Conservation (phyloP, 768 basidiomycete species). For the Mycena leptocephala region DNA sequence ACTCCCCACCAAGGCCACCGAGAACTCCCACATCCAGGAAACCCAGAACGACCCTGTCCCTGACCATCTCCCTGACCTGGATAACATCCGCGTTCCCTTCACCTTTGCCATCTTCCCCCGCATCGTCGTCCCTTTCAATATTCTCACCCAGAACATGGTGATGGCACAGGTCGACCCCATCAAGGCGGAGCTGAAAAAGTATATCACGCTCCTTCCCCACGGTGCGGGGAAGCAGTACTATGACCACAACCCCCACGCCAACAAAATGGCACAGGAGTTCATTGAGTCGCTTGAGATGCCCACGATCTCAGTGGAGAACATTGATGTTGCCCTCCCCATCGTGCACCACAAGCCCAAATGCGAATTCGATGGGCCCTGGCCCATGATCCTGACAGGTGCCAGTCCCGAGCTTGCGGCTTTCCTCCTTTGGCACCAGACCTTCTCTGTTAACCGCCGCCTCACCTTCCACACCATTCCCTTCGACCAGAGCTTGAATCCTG, state of each 20-base stretch:
- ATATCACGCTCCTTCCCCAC: not conserved
- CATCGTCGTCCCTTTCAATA: not conserved
- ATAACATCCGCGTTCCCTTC: not conserved
- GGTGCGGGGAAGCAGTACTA: not conserved
- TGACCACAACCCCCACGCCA: not conserved
- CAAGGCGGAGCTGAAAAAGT: not conserved
- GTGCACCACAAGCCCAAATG: not conserved
- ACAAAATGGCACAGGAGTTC: not conserved
- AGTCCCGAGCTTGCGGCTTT: not conserved
- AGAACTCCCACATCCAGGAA: not conserved
- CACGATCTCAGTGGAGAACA: too few species aligned
- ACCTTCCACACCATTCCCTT: not conserved
- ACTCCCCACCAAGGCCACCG: not conserved
- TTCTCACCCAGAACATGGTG: not conserved
- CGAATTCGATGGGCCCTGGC: not conserved
- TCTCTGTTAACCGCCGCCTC: not conserved
- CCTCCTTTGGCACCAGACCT: not conserved
- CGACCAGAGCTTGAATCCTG: not conserved
- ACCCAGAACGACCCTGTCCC: not conserved
- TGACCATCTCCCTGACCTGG: not conserved
- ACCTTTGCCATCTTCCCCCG: not conserved
- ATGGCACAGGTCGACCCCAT: not conserved
- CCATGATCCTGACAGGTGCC: not conserved
- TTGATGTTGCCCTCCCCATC: not conserved
- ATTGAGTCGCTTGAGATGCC: not conserved